Evolutionary conservation across 73 alveolate species (phyloP).

Genomic region (Paramecium primaurelia): DNA sequence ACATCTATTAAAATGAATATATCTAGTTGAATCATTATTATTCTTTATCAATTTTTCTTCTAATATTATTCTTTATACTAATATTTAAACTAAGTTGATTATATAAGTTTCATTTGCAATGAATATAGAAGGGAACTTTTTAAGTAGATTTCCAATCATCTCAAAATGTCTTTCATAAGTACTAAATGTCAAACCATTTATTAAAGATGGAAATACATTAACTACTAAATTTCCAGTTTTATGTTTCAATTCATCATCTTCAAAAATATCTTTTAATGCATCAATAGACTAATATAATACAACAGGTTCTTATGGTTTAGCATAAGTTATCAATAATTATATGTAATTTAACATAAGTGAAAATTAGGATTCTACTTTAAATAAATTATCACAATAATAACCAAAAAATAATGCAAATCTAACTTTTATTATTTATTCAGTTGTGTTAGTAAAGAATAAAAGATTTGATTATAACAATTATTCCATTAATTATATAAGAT

Average conservation of each 20-base stretch:
- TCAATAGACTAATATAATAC: slow-evolving; percentile 33
- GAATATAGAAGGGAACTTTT: neutral
- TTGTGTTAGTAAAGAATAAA: neutral
- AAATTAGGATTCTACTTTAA: slow-evolving; percentile 7
- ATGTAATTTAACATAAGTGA: neutral
- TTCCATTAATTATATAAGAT: neutral
- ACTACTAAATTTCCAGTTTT: neutral
- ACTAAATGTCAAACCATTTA: neutral
- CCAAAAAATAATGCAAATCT: slow-evolving; percentile 29
- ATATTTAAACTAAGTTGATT: neutral
- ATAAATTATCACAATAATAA: slow-evolving; percentile 36
- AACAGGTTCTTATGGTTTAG: slow-evolving; percentile 28
- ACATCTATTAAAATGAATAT: slow-evolving; percentile 67
- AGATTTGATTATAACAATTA: neutral
- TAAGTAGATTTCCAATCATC: slow-evolving; percentile 7
- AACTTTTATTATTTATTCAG: neutral
- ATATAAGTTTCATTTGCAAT: neutral
- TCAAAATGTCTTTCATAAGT: slow-evolving; percentile 44
- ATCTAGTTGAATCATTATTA: slow-evolving; percentile 57
- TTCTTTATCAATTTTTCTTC: neutral
- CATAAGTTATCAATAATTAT: neutral
- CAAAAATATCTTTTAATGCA: slow-evolving; percentile 42
- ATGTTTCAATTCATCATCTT: slow-evolving; percentile 28
- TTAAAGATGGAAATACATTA: slow-evolving; percentile 9
- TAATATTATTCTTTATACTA: neutral